Conservation (phyloP, 345 rosid species). For the Eucalyptus sp. region DNA sequence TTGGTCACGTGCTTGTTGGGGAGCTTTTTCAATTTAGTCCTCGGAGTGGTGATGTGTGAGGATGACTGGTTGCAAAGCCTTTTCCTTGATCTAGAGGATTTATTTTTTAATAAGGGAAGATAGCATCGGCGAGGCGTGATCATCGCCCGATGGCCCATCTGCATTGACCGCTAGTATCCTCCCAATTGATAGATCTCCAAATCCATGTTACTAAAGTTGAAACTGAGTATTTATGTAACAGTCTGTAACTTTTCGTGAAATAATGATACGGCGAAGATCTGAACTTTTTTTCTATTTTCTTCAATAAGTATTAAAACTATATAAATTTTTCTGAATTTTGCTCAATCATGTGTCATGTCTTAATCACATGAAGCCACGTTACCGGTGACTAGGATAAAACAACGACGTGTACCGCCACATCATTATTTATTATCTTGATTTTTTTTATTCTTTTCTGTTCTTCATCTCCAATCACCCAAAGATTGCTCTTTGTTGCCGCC, state of each 20-base stretch:
- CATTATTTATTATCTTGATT: no score
- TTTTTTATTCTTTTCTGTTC: not conserved
- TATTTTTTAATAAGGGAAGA: not conserved
- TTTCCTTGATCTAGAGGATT: not conserved
- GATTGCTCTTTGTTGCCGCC: rapidly evolving
- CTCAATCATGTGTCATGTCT: no score
- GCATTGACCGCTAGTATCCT: not conserved
- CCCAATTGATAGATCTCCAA: not conserved
- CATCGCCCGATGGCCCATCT: not conserved
- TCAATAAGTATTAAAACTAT: not conserved
- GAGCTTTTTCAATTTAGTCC: not conserved
- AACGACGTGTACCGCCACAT: not conserved
- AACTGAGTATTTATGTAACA: not conserved
- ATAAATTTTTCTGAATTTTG: not conserved
- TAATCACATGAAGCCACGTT: not conserved
- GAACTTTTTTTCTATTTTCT: not conserved
- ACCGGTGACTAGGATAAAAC: not conserved
- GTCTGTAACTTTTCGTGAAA: rapidly evolving
- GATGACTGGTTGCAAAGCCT: not conserved
- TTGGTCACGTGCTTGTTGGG: not conserved
- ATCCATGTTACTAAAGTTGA: not conserved
- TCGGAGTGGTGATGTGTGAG: no score
- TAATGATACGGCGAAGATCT: rapidly evolving
- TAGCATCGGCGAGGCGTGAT: not conserved
- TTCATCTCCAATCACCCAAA: not conserved